Conservation (phyloP, 768 basidiomycete species). For the Leccinum incarnatum region DNA sequence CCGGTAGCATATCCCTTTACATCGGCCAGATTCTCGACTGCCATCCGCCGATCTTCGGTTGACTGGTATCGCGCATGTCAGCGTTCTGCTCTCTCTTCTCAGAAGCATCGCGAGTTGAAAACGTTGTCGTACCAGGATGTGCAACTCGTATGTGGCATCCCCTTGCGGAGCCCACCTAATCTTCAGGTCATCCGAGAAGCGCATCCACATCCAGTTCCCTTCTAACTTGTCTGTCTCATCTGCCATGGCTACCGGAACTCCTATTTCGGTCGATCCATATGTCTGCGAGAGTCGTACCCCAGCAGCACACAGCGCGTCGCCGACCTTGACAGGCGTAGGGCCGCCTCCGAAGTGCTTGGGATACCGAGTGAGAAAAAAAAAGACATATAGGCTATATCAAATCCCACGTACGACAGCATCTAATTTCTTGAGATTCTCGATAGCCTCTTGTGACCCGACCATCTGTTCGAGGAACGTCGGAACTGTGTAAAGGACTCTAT, state of each 20-base stretch:
- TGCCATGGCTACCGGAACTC: neutral
- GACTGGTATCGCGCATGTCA: neutral
- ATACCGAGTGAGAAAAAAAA: neutral
- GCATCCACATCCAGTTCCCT: conserved; percentile 38
- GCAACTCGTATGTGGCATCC: conserved; percentile 35
- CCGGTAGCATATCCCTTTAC: conserved; percentile 40
- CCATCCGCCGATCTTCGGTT: conserved; percentile 1
- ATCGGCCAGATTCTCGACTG: conserved; percentile 37
- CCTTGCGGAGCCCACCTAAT: conserved; percentile 33
- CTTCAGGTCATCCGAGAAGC: conserved; percentile 20
- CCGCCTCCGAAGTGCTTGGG: conserved; percentile 39
- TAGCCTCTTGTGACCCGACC: conserved; percentile 22
- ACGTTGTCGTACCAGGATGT: conserved; percentile 33
- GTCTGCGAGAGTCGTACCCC: conserved; percentile 33
- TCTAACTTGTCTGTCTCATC: conserved; percentile 9
- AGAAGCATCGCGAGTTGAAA: neutral
- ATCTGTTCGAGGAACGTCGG: conserved; percentile 41
- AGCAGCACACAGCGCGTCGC: conserved; percentile 33
- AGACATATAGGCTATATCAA: no score
- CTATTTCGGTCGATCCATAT: conserved; percentile 38
- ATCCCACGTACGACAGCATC: no score
- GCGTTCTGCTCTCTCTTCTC: neutral
- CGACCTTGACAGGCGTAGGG: conserved; percentile 34
- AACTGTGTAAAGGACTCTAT: conserved; percentile 33
- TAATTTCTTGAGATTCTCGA: conserved; percentile 25